These are phyloP conservation scores for Fraxinus ornus DNA, from an alignment of 305 asterid species.

Conservation along the genomic window DNA sequence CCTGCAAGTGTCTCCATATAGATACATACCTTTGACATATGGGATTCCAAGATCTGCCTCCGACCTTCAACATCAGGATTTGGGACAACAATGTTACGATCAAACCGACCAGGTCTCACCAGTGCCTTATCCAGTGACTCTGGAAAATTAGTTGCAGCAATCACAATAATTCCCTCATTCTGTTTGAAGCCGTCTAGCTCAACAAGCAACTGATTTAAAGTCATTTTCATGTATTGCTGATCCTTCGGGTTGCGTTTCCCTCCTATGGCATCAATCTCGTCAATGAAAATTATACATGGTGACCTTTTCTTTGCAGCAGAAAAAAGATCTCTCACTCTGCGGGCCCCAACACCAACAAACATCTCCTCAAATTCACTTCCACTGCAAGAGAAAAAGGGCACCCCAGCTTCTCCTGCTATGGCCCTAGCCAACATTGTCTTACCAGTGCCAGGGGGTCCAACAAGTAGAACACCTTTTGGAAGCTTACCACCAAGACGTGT, in stretches of 20 bases:
- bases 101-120: slow-evolving; percentile 94
- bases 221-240: slow-evolving; percentile 97
- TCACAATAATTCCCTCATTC: slow-evolving; percentile 89
- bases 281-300: slow-evolving; percentile 90
- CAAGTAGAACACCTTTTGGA: slow-evolving; percentile 86
- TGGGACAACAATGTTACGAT: slow-evolving; percentile 86
- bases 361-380: slow-evolving; percentile 94
- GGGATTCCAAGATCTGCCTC: slow-evolving; percentile 81
- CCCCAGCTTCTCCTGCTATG: slow-evolving; percentile 94
- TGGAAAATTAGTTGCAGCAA: slow-evolving; percentile 93
- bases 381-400: slow-evolving; percentile 87
- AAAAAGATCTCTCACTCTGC: slow-evolving; percentile 84
- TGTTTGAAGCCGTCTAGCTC: slow-evolving; percentile 98
- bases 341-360: slow-evolving; percentile 97
- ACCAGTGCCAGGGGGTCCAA: slow-evolving; percentile 98
- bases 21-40: slow-evolving; percentile 82
- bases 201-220: slow-evolving; percentile 90
- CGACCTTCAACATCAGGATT: slow-evolving; percentile 98
- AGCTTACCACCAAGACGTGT: slow-evolving; percentile 96
- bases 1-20: not conserved
- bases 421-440: slow-evolving; percentile 98
- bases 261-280: slow-evolving; percentile 96
- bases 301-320: slow-evolving; percentile 96
- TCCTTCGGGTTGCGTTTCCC: slow-evolving; percentile 96
- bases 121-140: slow-evolving; percentile 95